Percentiles rank a stretch among this genome's conserved stretches.
Conservation (phyloP, 345 rosid genomes). For the Lepidium sativum region DNA sequence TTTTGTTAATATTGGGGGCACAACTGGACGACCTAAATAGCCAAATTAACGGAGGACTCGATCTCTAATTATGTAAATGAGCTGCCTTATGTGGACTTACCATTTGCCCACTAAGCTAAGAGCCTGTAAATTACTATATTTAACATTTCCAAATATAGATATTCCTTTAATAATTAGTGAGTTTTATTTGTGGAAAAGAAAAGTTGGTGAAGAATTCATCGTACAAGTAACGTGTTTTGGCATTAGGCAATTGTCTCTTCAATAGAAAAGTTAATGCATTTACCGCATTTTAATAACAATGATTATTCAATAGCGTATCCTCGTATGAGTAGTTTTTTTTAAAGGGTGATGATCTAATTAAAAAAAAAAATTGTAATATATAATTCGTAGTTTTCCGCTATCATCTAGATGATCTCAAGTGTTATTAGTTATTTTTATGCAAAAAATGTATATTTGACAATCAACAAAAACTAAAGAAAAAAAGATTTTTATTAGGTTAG, state of each 20-base stretch:
- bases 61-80: too few species aligned
- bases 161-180: not conserved
- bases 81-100: too few species aligned
- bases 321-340: not conserved
- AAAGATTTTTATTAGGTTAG: not conserved
- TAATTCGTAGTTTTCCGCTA: not conserved
- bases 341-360: not conserved
- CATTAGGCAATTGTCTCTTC: not conserved
- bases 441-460: too few species aligned
- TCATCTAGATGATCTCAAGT: not conserved
- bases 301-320: not conserved
- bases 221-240: conserved; percentile 12
- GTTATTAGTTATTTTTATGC: not conserved
- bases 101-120: too few species aligned
- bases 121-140: too few species aligned
- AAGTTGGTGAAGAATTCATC: conserved; percentile 8
- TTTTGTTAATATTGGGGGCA: too few species aligned
- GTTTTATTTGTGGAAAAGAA: not conserved
- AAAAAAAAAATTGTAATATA: not conserved
- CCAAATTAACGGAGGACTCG: too few species aligned
- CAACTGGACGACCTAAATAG: too few species aligned
- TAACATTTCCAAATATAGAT: not conserved
- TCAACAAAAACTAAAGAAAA: too few species aligned
- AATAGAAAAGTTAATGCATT: not conserved
- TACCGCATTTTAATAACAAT: not conserved